Evolutionary conservation across 2,329 filamentous ascomycete genomes (phyloP).

Genomic region (Verticillium alfalfae): DNA sequence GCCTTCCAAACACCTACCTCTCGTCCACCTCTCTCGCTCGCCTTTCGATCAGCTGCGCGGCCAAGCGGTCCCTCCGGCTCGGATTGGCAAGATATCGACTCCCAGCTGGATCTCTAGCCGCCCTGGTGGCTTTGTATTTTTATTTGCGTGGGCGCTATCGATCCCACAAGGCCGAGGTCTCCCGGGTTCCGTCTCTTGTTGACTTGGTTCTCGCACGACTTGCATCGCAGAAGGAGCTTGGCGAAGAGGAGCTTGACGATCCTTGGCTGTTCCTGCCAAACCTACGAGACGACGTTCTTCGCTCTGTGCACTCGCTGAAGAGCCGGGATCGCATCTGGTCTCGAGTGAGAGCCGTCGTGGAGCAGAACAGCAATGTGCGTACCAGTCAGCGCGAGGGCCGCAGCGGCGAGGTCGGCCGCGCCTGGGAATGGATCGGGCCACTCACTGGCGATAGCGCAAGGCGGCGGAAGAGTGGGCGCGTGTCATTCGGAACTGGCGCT

Average conservation of each 20-base stretch:
- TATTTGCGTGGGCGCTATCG: conserved; percentile 63
- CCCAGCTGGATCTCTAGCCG: conserved; percentile 65
- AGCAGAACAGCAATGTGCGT: conserved; percentile 89
- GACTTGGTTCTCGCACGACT: conserved; percentile 79
- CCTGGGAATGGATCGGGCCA: conserved; percentile 67
- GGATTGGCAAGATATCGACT: conserved; percentile 82
- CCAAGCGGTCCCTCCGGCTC: conserved; percentile 73
- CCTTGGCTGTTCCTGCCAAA: conserved; percentile 83
- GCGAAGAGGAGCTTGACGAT: conserved; percentile 62
- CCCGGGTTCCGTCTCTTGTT: conserved; percentile 76
- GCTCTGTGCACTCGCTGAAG: conserved; percentile 70
- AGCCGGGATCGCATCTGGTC: conserved; percentile 81
- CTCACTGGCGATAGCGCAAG: conserved; percentile 37
- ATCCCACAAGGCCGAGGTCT: conserved; percentile 58
- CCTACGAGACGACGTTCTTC: conserved; percentile 82
- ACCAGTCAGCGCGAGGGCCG: conserved; percentile 63
- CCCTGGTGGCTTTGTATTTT: conserved; percentile 40
- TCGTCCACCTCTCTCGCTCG: conserved; percentile 85
- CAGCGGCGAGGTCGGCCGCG: conserved; percentile 60
- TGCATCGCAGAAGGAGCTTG: conserved; percentile 76
- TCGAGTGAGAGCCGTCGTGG: conserved; percentile 76
- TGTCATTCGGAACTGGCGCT: conserved; percentile 35
- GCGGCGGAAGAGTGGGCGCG: conserved; percentile 46
- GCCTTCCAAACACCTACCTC: conserved; percentile 60
- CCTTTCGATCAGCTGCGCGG: conserved; percentile 77